Base-by-base conservation (phyloP, 345 rosid genomes). In the Eucalyptus leucophloia region DNA sequence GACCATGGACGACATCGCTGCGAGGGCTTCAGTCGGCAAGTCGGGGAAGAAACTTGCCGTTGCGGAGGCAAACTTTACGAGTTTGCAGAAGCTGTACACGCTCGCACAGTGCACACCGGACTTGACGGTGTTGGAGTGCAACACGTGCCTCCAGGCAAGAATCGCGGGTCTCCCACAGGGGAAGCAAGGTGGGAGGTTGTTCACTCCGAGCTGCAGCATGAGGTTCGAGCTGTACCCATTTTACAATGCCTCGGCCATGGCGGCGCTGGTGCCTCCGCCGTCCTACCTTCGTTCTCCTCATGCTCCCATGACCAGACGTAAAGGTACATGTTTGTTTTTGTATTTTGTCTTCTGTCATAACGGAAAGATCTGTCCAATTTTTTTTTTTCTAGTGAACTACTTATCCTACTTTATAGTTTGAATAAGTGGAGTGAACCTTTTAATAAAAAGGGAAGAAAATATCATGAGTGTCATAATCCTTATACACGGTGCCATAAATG, bases 51-150 rank as follows among this genome's bases (percentile, higher is more conserved):
- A 49, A 34, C 19, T 86, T 34, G 87, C 58, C 4, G 67, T 49
- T 5, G 92, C 88, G 6, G 82, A 92, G 44, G 91, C 77, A 4
- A 87, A 88, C 47, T 92, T 82, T 21, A 89, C 90, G 0, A 32
- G 24, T 13, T 91, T 81, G 54, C 89, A 50, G 69, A 90, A 62
- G 23, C 15, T 95, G 67, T 94, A 89, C 77, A 92, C 91, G 18
- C 89, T 93, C 82, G 42, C 26, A 7, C 45, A 72, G 82, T 37
- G 45, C 82, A 72, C 45, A 3, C 45, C 42, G 14, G 96, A 96
- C 88, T 81, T 95, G 62, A 86, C 91, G 60, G 89, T 62, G 47
- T 2, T 18, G 47, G 92, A 93, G 8, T 95, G 97, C 89, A 60
- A 60, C 12, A n/a, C 23, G 9, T 95, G 96, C 92, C 86, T 95